Conservation (phyloP, 225 moss, liverwort and hornwort species). For the Antitrichia curtipendula region DNA sequence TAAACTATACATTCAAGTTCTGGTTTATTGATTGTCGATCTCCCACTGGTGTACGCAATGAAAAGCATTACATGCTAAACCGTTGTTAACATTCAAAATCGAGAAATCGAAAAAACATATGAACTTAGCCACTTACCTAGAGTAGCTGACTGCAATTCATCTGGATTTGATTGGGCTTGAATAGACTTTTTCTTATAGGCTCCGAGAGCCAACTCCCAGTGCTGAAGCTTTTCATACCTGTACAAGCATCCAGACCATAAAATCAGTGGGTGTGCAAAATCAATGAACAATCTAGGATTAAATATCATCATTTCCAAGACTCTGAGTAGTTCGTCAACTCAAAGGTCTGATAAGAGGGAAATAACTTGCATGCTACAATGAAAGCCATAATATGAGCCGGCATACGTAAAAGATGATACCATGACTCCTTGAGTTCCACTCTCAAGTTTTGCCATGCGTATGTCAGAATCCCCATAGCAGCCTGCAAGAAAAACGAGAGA, state of each 20-base stretch:
- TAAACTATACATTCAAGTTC: background rate
- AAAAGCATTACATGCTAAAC: background rate
- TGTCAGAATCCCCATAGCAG: conserved; percentile 87
- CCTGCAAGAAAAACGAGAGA: conserved; percentile 47
- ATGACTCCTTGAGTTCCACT: conserved; percentile 85
- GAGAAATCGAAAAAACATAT: background rate
- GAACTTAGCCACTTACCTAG: conserved; percentile 50
- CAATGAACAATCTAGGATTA: background rate
- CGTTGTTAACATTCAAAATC: background rate
- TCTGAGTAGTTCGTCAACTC: background rate
- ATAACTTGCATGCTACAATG: background rate
- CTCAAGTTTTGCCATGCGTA: conserved; percentile 68
- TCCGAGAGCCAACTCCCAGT: conserved; percentile 76
- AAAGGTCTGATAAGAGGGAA: background rate
- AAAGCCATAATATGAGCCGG: background rate
- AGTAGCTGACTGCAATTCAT: conserved; percentile 64
- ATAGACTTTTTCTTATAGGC: conserved; percentile 59
- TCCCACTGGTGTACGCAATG: background rate
- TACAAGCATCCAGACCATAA: background rate
- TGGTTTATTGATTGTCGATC: background rate
- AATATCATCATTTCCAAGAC: background rate
- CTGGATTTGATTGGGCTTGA: conserved; percentile 32
- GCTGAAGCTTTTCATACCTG: conserved; percentile 97
- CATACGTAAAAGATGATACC: conserved; percentile 28
- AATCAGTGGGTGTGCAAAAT: background rate